Conservation (phyloP, 768 basidiomycete genomes). For the Leccinum fibrillosum region DNA sequence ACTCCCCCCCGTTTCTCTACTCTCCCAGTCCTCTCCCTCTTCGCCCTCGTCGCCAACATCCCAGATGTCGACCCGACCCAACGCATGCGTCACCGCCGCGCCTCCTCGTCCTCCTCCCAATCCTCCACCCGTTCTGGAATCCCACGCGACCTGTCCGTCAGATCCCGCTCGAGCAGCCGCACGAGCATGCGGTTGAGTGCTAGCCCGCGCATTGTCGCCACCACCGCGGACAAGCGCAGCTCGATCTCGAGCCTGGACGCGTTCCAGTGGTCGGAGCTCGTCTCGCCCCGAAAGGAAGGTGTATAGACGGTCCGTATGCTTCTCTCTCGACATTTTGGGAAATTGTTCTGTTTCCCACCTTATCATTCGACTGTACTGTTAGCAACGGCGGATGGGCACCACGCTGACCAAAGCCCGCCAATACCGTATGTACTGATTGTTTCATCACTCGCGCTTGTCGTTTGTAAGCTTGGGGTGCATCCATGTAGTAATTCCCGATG, state of each 20-base stretch:
- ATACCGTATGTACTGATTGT: conserved; percentile 5
- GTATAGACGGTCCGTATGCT: conserved; percentile 1
- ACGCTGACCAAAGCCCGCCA: not conserved
- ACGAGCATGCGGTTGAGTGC: conserved; percentile 34
- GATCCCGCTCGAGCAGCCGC: conserved; percentile 44
- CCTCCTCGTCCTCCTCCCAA: conserved; percentile 67
- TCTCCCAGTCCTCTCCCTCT: conserved; percentile 65
- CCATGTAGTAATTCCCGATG: not conserved
- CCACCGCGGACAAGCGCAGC: conserved; percentile 28
- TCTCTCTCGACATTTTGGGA: not conserved
- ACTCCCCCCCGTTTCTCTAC: not conserved
- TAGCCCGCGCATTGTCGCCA: conserved; percentile 33
- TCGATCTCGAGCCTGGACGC: conserved; percentile 31
- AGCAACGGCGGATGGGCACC: not conserved
- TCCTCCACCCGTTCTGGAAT: conserved; percentile 40
- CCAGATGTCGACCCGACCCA: conserved; percentile 72
- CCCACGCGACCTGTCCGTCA: conserved; percentile 32
- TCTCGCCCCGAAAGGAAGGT: conserved; percentile 30
- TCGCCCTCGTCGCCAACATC: conserved; percentile 72
- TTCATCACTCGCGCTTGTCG: not conserved
- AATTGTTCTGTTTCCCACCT: not conserved
- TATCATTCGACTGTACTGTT: conserved; percentile 8
- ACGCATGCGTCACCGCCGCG: conserved; percentile 77
- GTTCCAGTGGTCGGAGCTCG: conserved; percentile 33
- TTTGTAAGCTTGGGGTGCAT: conserved; percentile 7